Conservation (phyloP, 139 green algal genomes). For the Gonium pectorale region DNA sequence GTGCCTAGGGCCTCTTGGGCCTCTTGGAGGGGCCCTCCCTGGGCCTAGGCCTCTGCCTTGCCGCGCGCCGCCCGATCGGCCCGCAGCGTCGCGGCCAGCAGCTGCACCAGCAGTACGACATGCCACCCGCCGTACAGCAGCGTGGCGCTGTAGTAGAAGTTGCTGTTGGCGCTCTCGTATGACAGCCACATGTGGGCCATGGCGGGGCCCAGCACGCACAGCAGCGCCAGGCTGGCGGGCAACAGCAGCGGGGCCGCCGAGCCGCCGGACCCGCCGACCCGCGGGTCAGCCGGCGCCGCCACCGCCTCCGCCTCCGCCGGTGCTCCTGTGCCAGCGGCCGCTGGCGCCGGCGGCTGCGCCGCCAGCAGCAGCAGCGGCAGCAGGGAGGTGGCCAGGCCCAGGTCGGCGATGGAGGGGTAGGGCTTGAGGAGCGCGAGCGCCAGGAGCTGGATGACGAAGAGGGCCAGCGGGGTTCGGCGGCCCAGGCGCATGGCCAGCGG, state of each 20-base stretch:
- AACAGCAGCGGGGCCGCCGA: slow-evolving; percentile 60
- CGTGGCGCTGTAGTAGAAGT: slow-evolving; percentile 89
- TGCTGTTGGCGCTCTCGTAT: slow-evolving; percentile 78
- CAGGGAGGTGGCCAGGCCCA: slow-evolving; percentile 67
- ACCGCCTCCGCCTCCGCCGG: too few species aligned
- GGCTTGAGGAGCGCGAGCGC: slow-evolving; percentile 69
- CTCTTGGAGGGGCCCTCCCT: too few species aligned
- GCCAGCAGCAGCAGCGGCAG: slow-evolving; percentile 71
- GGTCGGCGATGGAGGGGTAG: slow-evolving; percentile 73
- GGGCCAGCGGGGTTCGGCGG: slow-evolving; percentile 61
- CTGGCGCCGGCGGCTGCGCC: too few species aligned
- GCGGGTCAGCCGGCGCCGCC: too few species aligned
- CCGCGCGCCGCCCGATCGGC: too few species aligned
- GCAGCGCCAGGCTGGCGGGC: slow-evolving; percentile 63
- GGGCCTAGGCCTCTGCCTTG: too few species aligned
- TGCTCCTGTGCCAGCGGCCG: too few species aligned
- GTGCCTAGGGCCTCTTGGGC: too few species aligned
- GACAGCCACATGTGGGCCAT: slow-evolving; percentile 85
- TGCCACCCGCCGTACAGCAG: slow-evolving; percentile 76
- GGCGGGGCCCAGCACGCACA: slow-evolving; percentile 66
- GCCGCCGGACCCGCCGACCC: too few species aligned
- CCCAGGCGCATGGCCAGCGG: slow-evolving; percentile 71
- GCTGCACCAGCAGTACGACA: slow-evolving; percentile 36
- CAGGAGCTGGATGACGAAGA: slow-evolving; percentile 62
- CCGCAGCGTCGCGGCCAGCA: too few species aligned